Percentiles rank a stretch among this genome's conserved stretches.
phyloP scores from a whole-genome alignment of 2,329 filamentous ascomycete genomes.

The Sordariomycetes sp. region DNA sequence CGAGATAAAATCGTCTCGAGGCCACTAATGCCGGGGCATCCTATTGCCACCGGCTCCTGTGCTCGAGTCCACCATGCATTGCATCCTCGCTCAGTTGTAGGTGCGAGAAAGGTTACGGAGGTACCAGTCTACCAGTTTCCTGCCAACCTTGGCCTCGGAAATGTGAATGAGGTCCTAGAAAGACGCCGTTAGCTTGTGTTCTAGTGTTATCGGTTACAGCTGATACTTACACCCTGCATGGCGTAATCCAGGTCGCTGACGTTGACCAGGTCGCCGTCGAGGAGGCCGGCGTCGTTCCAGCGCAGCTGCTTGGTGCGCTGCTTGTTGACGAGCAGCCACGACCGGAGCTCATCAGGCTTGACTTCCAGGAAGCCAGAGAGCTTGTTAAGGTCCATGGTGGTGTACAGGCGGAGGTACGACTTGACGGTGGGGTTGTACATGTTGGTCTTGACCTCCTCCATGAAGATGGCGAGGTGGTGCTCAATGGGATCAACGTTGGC shows the following conservation, averaged over 20 bases:
- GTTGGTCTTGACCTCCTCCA: conserved; percentile 99
- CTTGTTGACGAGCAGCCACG: conserved; percentile 95
- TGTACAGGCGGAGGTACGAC: conserved; percentile 98
- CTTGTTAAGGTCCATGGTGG: conserved; percentile 98
- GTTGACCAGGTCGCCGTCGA: conserved; percentile 89
- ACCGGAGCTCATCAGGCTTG: conserved; percentile 82
- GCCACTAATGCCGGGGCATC: not conserved
- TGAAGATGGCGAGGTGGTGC: conserved; percentile 95
- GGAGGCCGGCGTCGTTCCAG: conserved; percentile 77
- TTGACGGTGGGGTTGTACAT: conserved; percentile 97
- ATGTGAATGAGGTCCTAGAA: conserved; percentile 88
- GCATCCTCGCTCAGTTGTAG: conserved; percentile 46
- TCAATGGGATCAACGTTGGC: conserved; percentile 94
- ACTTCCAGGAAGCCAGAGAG: conserved; percentile 95
- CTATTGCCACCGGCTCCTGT: not conserved
- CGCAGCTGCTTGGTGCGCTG: conserved; percentile 94
- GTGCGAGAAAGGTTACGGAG: conserved; percentile 91
- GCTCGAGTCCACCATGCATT: not conserved
- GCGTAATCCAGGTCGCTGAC: conserved; percentile 96
- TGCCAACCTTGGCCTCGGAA: conserved; percentile 94
- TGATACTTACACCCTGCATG: conserved; percentile 66
- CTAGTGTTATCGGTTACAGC: conserved; percentile 25
- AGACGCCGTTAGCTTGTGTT: conserved; percentile 3
- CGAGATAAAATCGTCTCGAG: not conserved
- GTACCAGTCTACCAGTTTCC: conserved; percentile 98